Evolutionary conservation across 768 basidiomycete genomes (phyloP).

Genomic region (Zangia roseola): DNA sequence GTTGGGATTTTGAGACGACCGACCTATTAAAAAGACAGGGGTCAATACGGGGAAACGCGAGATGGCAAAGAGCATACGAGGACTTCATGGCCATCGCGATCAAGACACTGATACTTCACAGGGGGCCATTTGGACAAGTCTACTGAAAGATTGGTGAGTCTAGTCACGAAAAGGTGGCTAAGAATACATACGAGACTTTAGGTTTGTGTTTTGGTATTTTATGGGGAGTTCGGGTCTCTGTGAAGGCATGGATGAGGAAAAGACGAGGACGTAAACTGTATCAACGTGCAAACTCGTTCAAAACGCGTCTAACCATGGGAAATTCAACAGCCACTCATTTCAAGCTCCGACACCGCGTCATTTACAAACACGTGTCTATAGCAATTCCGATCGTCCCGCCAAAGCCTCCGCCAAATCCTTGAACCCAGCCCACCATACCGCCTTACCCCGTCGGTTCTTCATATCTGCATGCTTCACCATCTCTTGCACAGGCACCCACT

Average conservation of each 20-base stretch:
- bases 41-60: background rate
- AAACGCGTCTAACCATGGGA: slow-evolving; percentile 33
- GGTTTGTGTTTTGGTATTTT: slow-evolving; percentile 48
- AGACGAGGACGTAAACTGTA: background rate
- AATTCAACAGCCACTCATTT: slow-evolving; percentile 33
- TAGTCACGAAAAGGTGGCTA: background rate
- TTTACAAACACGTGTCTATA: slow-evolving; percentile 8
- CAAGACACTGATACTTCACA: slow-evolving; percentile 91
- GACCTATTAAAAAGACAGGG: slow-evolving; percentile 50
- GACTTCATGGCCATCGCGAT: slow-evolving; percentile 83
- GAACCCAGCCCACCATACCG: slow-evolving; percentile 73
- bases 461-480: slow-evolving; percentile 89
- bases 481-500: slow-evolving; percentile 82
- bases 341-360: slow-evolving; percentile 29
- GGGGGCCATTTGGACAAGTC: slow-evolving; percentile 52
- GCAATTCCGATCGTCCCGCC: slow-evolving; percentile 60
- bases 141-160: slow-evolving; percentile 22
- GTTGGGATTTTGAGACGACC: slow-evolving; percentile 89
- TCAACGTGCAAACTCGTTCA: slow-evolving; percentile 29
- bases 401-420: slow-evolving; percentile 74
- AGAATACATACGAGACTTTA: slow-evolving; percentile 41
- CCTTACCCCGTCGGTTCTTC: slow-evolving; percentile 79
- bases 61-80: slow-evolving; percentile 49
- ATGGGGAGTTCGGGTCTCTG: slow-evolving; percentile 52
- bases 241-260: slow-evolving; percentile 28